A percentile compares a stretch with the other conserved stretches of the same genome.
These are phyloP conservation scores for Poterioochromonas sp. DNA, from an alignment of 352 stramenopile genomes.

Conservation along the genomic window DNA sequence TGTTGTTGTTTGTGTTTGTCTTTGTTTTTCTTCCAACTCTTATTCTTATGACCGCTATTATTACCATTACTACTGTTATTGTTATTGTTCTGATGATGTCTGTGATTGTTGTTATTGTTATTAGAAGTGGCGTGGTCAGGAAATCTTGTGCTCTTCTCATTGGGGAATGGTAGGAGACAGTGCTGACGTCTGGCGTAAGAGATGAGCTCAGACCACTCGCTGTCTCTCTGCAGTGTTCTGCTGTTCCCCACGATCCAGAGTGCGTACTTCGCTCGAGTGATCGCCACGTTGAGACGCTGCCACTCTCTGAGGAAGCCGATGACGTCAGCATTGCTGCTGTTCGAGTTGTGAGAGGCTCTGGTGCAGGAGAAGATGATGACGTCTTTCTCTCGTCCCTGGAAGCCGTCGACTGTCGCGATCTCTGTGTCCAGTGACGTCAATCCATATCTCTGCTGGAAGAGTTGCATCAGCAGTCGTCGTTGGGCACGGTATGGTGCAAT, in stretches of 20 bases:
- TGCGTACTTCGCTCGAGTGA: conserved; percentile 60
- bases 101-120: conserved; percentile 33
- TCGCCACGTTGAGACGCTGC: conserved; percentile 66
- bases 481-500: conserved; percentile 16
- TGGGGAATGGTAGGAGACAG: not conserved
- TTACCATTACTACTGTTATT: conserved; percentile 35
- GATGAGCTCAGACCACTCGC: not conserved
- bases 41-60: not conserved
- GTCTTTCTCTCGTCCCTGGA: conserved; percentile 80
- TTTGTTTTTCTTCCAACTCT: not conserved
- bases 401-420: conserved; percentile 73
- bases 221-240: not conserved
- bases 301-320: conserved; percentile 69
- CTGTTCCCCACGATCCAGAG: conserved; percentile 58
- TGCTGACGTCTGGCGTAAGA: not conserved
- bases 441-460: not conserved
- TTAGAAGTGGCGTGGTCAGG: conserved; percentile 15
- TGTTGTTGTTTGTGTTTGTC: not conserved
- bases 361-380: conserved; percentile 87
- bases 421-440: not conserved
- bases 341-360: conserved; percentile 53
- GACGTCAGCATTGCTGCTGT: conserved; percentile 69
- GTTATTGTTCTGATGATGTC: no score
- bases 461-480: not conserved
- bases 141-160: not conserved